A percentile compares a stretch with the other conserved stretches of the same genome.
These are phyloP conservation scores for Zhuliangozyma parablackwelliae DNA, from an alignment of 1,139 yeast genomes.

Conservation along the genomic window DNA sequence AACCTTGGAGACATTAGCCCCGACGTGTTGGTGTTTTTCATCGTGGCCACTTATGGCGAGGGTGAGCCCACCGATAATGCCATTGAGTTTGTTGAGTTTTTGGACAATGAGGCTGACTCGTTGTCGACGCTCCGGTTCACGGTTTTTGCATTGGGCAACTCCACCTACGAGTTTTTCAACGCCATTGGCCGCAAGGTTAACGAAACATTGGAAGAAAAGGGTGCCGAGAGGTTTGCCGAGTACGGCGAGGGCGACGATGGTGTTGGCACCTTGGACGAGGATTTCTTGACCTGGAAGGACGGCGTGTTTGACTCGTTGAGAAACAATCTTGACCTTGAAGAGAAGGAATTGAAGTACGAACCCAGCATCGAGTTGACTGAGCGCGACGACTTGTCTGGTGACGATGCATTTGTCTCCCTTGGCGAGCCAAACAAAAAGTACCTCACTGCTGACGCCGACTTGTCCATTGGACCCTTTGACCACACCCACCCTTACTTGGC, in stretches of 20 bases:
- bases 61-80: slow-evolving; percentile 98
- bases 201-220: slow-evolving; percentile 48
- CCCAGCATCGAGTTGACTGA: slow-evolving; percentile 58
- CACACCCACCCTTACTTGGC: slow-evolving; percentile 83
- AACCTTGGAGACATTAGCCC: slow-evolving; percentile 53
- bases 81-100: slow-evolving; percentile 60
- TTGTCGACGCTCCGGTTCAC: slow-evolving; percentile 64
- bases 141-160: slow-evolving; percentile 87
- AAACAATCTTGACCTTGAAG: slow-evolving; percentile 62
- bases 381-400: slow-evolving; percentile 20
- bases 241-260: slow-evolving; percentile 96
- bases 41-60: slow-evolving; percentile 94
- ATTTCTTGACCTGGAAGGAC: slow-evolving; percentile 91
- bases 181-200: slow-evolving; percentile 68
- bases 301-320: slow-evolving; percentile 62
- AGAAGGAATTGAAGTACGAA: slow-evolving; percentile 72
- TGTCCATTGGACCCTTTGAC: slow-evolving; percentile 74
- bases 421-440: slow-evolving; percentile 85
- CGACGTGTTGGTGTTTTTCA: slow-evolving; percentile 59
- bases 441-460: slow-evolving; percentile 36
- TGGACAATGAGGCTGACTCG: slow-evolving; percentile 56
- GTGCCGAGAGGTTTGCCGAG: slow-evolving; percentile 67
- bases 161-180: slow-evolving; percentile 88
- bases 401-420: slow-evolving; percentile 50
- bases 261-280: slow-evolving; percentile 91